These are phyloP conservation scores for Cystofilobasidium bisporidii DNA, from an alignment of 768 basidiomycete species.

Conservation along the genomic window DNA sequence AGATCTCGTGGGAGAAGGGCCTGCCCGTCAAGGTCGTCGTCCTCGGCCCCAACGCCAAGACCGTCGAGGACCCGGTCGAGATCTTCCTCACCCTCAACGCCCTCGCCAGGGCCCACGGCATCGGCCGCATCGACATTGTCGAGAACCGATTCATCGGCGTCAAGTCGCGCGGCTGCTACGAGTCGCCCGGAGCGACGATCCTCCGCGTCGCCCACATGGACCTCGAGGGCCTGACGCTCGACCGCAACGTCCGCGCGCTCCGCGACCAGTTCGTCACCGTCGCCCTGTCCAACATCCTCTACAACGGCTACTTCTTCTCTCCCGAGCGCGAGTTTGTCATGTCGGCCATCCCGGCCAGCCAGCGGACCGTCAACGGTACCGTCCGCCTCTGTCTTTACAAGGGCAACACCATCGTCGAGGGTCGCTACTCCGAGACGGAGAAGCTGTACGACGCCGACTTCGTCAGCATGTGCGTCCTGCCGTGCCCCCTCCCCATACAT, in stretches of 20 bases:
- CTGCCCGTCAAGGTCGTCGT: constrained; percentile 74
- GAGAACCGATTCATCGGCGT: constrained; percentile 99
- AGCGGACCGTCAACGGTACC: constrained; percentile 89
- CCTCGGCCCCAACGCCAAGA: constrained; percentile 32
- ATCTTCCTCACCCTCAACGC: constrained; percentile 86
- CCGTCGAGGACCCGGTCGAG: constrained; percentile 69
- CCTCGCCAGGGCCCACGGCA: constrained; percentile 85
- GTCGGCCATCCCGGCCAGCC: constrained; percentile 80
- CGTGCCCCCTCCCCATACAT: no score
- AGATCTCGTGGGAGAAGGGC: constrained; percentile 77
- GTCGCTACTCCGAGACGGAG: constrained; percentile 77
- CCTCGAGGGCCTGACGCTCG: constrained; percentile 89
- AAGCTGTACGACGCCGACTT: constrained; percentile 81
- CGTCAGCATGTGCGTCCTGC: constrained; percentile 60
- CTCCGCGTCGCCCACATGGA: constrained; percentile 91
- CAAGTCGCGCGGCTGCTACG: constrained; percentile 99
- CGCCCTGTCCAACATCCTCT: constrained; percentile 79
- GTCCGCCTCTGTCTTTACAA: constrained; percentile 88
- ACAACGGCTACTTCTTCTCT: constrained; percentile 99
- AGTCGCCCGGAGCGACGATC: constrained; percentile 92
- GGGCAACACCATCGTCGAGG: constrained; percentile 90
- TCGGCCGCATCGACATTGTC: constrained; percentile 96
- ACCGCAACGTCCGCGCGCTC: constrained; percentile 88
- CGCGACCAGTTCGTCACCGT: constrained; percentile 92
- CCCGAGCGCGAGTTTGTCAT: constrained; percentile 94